Percentiles rank a stretch among this genome's conserved stretches.
phyloP scores from a whole-genome alignment of 1,284 basidiomycete genomes.

The Peniophora sp. region DNA sequence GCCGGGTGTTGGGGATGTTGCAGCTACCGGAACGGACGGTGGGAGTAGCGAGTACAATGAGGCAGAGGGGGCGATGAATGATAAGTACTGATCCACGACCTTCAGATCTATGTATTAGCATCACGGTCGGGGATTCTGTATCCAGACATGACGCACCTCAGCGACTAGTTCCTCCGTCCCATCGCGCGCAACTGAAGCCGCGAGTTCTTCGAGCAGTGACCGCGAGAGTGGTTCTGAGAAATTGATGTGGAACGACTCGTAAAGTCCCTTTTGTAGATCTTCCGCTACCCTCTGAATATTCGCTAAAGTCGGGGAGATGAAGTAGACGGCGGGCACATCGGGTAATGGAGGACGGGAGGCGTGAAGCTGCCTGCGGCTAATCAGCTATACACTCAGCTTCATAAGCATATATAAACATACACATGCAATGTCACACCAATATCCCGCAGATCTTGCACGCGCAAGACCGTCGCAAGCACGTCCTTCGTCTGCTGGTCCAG shows the following conservation, averaged over 20 bases:
- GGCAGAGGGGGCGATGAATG: conserved; percentile 91
- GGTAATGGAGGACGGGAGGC: conserved; percentile 82
- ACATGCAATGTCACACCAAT: conserved; percentile 97
- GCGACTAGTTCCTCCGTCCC: conserved; percentile 80
- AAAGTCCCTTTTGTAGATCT: conserved; percentile 81
- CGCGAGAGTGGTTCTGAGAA: conserved; percentile 91
- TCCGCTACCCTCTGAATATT: conserved; percentile 89
- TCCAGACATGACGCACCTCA: conserved; percentile 42
- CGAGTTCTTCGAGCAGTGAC: conserved; percentile 88
- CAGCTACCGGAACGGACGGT: conserved; percentile 24
- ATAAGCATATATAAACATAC: conserved; percentile 36
- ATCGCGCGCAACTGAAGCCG: conserved; percentile 79
- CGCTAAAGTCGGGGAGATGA: conserved; percentile 83
- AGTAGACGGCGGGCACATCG: conserved; percentile 97
- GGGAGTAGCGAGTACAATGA: conserved; percentile 91
- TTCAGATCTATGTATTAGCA: conserved; percentile 19
- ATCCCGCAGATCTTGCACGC: conserved; percentile 94
- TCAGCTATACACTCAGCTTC: not conserved
- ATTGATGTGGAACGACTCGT: conserved; percentile 92
- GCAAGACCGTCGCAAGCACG: conserved; percentile 88
- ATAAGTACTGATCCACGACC: conserved; percentile 94
- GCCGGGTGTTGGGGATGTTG: conserved; percentile 23
- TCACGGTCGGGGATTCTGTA: not conserved
- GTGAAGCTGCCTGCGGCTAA: conserved; percentile 72
- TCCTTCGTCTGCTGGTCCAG: conserved; percentile 96